Evolutionary conservation across 768 basidiomycete genomes (phyloP), one percentile per base, ranked within the genome.

Genomic region (Tubosaeta brunneosetosa): DNA sequence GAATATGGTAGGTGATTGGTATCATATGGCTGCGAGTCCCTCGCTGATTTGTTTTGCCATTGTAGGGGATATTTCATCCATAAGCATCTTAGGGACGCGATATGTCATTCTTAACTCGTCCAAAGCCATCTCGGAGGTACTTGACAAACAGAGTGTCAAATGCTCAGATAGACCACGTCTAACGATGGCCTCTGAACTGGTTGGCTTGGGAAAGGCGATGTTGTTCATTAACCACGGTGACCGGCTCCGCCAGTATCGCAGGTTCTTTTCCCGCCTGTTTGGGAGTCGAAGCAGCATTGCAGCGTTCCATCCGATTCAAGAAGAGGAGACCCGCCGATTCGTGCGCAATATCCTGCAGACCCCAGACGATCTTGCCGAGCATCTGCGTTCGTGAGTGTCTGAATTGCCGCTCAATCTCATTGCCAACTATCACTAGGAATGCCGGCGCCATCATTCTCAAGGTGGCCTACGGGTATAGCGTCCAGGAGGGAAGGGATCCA

Each of bases 121-220:
- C 55, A 69, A 74, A 52, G 74, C 72, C 6, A 72, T 73, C 32
- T 70, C 71, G 10, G 79, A 77, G 48, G 64, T 84, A 19, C 67
- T 84, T 26, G 81, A 82, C 38, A 80, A 74, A 59, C 73, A 79
- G 46, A 75, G 80, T 48, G 60, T 73, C n/a, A 77, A 79, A 43
- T 82, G 80, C 58, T 81, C 81, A 13, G 27, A 62, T 26, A 55
- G 65, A 48, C 56, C 60, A 7, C 43, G 38, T 34, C 4, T 54
- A 7, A 52, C 53, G 17, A 61, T 66, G 65, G 53, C 51, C 16
- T 6, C 19, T 6, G 65, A 65, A 11, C 37, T 66, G 34, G 51
- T 53, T 73, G 58, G 56, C 1, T 45, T 48, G 32, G 2, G 6
- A 1, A 43, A 57, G 6, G 44, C 12, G 10, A 25, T 61, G 19